Base-by-base conservation (phyloP, 2,329 filamentous ascomycete species). In the Sporothrix euskadiensis region DNA sequence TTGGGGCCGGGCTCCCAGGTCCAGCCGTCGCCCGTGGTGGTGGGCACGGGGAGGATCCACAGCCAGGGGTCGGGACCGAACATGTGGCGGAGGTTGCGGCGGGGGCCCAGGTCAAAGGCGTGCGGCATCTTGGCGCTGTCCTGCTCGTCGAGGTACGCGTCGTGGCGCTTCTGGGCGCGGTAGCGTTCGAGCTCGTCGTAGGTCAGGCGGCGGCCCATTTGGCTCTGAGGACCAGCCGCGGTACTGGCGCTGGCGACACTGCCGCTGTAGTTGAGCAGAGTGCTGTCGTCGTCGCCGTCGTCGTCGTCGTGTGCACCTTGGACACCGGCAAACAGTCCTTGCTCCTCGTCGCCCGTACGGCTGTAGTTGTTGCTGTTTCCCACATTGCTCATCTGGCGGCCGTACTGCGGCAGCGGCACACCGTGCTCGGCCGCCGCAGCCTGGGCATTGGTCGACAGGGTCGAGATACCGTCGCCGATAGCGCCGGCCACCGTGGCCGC, bases 11-110 rank as follows among this genome's bases (percentile, higher is more conserved):
- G 88, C 78, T 98, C 94, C 96, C 96, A 99, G 61, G 86, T 87
- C 95, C 95, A 99, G 30, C 96, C 96, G 80, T 99, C 93, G 47
- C 95, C 95, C 0, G 89, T 92, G 1, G 94, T 97, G 79, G 92
- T 98, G 81, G 88, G 89, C 63, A 98, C 84, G 0, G 96, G 96
- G 1, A 98, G 75, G 39, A 86, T 83, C 95, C 96, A 98, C 9
- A 96, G 84, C 35, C 88, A 82, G 1, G 90, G 90, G 0, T 84
- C 88, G 0, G 89, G 88, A 0, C 96, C 96, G 76, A 99, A 94
- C 2, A 99, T 87, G 80, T 97, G 93, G 0, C 83, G 80, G 5
- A 98, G 81, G 80, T 99, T 99, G 57, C 87, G 88, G 73, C 88
- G 89, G 87, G 91, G 91, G 74, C 96, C 96, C 1, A 97, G 88